These are phyloP conservation scores for Begonia loranthoides DNA, from an alignment of 306 rosid genomes.

Conservation along the genomic window DNA sequence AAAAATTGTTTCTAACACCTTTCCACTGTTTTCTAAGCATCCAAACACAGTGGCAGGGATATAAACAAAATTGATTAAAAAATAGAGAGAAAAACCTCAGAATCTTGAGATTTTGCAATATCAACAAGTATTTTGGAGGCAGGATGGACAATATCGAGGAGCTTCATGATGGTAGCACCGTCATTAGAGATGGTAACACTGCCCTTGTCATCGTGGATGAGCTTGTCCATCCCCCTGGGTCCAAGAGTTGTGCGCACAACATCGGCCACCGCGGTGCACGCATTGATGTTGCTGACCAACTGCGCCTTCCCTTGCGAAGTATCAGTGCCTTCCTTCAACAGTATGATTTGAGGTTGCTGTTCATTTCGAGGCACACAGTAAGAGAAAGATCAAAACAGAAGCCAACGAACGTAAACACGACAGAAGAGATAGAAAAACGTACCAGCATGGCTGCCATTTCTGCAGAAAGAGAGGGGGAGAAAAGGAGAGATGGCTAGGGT, in stretches of 20 bases:
- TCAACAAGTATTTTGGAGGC: slow-evolving; percentile 97
- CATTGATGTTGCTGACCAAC: slow-evolving; percentile 90
- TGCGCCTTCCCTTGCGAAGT: slow-evolving; percentile 94
- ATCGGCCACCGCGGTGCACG: slow-evolving; percentile 87
- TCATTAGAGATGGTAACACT: slow-evolving; percentile 86
- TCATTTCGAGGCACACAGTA: slow-evolving; percentile 1
- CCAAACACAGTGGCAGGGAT: too few relatives aligned
- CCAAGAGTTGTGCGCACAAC: slow-evolving; percentile 89
- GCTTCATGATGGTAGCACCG: slow-evolving; percentile 98
- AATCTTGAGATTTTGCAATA: slow-evolving; percentile 92
- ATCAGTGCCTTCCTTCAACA: slow-evolving; percentile 90
- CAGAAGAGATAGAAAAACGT: slow-evolving; percentile 7
- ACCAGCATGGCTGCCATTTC: slow-evolving; percentile 90
- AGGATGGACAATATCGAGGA: slow-evolving; percentile 85
- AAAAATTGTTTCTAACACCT: too few relatives aligned
- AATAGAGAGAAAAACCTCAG: slow-evolving; percentile 41
- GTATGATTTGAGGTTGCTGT: slow-evolving; percentile 99
- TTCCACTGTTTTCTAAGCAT: too few relatives aligned
- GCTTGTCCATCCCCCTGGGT: slow-evolving; percentile 97
- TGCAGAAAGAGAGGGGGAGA: slow-evolving; percentile 11
- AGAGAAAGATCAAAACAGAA: not conserved
- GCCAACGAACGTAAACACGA: not conserved
- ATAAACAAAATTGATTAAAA: too few relatives aligned
- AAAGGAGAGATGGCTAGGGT: slow-evolving; percentile 33
- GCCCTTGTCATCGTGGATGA: slow-evolving; percentile 90